Conservation (phyloP, 2,329 filamentous ascomycete genomes). For the Pyrenochaeta sp. region DNA sequence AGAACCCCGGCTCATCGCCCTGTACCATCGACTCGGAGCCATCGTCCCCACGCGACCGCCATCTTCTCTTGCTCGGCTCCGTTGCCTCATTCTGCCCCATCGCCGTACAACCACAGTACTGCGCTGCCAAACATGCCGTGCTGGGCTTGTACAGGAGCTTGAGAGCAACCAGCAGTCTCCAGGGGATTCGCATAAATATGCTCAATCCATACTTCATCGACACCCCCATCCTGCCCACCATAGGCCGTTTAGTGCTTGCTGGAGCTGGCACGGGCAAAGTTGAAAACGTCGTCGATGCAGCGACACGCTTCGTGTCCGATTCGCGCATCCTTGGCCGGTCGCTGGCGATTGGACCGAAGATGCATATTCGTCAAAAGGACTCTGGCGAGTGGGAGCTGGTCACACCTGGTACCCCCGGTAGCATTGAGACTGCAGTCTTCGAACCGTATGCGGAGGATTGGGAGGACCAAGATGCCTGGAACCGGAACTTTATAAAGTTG, state of each 20-base stretch:
- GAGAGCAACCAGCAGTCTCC: conserved; percentile 56
- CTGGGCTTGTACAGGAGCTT: conserved; percentile 69
- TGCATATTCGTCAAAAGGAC: conserved; percentile 56
- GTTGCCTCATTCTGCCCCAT: conserved; percentile 61
- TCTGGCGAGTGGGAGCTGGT: conserved; percentile 41
- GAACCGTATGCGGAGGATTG: conserved; percentile 69
- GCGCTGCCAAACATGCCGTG: conserved; percentile 70
- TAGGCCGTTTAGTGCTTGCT: conserved; percentile 61
- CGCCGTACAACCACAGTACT: conserved; percentile 60
- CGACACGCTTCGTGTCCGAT: conserved; percentile 67
- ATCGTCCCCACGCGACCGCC: conserved; percentile 57
- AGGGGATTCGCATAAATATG: conserved; percentile 69
- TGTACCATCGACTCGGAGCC: conserved; percentile 43
- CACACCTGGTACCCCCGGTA: conserved; percentile 32
- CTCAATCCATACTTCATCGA: conserved; percentile 73
- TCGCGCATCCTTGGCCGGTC: conserved; percentile 63
- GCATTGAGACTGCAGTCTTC: conserved; percentile 60
- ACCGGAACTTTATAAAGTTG: conserved; percentile 60
- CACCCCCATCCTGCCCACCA: conserved; percentile 63
- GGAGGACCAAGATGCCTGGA: conserved; percentile 64
- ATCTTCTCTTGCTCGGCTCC: conserved; percentile 69
- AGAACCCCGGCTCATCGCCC: conserved; percentile 55
- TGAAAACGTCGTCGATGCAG: conserved; percentile 70
- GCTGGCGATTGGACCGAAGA: conserved; percentile 65
- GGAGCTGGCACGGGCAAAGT: conserved; percentile 62